These are phyloP conservation scores for Botrytis tulipae DNA, from an alignment of 2,329 filamentous ascomycete species.

Conservation along the genomic window DNA sequence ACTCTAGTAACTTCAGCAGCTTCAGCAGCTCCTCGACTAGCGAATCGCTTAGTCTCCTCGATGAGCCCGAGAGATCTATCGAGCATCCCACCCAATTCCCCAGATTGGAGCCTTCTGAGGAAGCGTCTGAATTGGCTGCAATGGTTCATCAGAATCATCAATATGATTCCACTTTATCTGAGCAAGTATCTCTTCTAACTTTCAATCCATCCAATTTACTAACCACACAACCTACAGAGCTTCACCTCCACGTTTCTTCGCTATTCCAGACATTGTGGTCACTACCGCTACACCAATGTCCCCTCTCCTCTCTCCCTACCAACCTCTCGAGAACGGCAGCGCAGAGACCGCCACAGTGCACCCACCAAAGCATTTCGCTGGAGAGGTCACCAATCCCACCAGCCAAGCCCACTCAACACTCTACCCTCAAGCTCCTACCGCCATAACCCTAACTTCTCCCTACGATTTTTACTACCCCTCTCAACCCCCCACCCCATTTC, in stretches of 20 bases:
- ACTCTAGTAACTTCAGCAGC: not conserved
- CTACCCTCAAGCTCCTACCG: not conserved
- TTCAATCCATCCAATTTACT: not conserved
- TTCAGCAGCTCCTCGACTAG: not conserved
- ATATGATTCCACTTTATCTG: not conserved
- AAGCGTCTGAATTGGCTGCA: not conserved
- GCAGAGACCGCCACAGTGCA: no score
- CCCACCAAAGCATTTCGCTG: no score
- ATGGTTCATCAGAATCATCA: not conserved
- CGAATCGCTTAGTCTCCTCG: not conserved
- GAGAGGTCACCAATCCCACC: no score
- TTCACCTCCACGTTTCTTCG: no score
- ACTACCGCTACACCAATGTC: not conserved
- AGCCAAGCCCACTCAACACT: no score
- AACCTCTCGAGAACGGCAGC: no score
- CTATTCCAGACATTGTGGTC: not conserved
- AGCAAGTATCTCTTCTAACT: not conserved
- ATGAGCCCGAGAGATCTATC: not conserved
- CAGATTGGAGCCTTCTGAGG: not conserved
- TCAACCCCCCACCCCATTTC: not conserved
- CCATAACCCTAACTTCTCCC: not conserved
- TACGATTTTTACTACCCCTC: constrained; percentile 3
- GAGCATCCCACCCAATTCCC: not conserved
- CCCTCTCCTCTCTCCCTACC: not conserved
- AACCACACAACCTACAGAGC: not conserved